Percentiles rank a stretch among this genome's conserved stretches.
These are phyloP conservation scores for Hypomontagnella monticulosa DNA, from an alignment of 495 filamentous ascomycete species.

Conservation along the genomic window DNA sequence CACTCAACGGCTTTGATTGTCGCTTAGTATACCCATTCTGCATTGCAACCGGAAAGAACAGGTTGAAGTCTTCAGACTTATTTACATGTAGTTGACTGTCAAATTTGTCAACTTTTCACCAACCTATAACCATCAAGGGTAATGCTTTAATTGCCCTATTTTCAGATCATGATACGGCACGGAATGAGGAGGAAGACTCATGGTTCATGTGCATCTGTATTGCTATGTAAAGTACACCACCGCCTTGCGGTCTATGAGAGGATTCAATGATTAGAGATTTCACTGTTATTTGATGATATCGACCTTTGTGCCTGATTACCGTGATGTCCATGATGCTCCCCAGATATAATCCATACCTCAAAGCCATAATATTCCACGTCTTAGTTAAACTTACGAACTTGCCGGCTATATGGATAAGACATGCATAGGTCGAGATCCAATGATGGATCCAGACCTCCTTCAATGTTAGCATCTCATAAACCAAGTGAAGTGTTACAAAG, in stretches of 20 bases:
- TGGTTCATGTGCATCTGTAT: slow-evolving; percentile 38
- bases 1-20: slow-evolving; percentile 20
- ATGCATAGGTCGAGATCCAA: too few relatives aligned
- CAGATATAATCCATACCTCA: background rate
- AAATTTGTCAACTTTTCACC: slow-evolving; percentile 14
- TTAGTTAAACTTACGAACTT: background rate
- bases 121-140: slow-evolving; percentile 15
- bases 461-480: too few relatives aligned
- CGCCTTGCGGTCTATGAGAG: slow-evolving; percentile 12
- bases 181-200: slow-evolving; percentile 24
- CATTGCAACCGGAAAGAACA: slow-evolving; percentile 32
- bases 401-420: background rate
- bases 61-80: slow-evolving; percentile 18
- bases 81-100: slow-evolving; percentile 5
- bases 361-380: background rate
- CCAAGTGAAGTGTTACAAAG: too few relatives aligned
- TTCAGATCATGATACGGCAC: slow-evolving; percentile 25
- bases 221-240: slow-evolving; percentile 39
- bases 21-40: slow-evolving; percentile 41
- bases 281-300: background rate
- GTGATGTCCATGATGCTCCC: background rate
- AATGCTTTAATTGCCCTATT: slow-evolving; percentile 21
- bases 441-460: too few relatives aligned
- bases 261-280: slow-evolving; percentile 24
- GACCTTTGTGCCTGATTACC: slow-evolving; percentile 1